Evolutionary conservation across 164 flowering plant species (phyloP).

Genomic region (Stephania yunnanensis): DNA sequence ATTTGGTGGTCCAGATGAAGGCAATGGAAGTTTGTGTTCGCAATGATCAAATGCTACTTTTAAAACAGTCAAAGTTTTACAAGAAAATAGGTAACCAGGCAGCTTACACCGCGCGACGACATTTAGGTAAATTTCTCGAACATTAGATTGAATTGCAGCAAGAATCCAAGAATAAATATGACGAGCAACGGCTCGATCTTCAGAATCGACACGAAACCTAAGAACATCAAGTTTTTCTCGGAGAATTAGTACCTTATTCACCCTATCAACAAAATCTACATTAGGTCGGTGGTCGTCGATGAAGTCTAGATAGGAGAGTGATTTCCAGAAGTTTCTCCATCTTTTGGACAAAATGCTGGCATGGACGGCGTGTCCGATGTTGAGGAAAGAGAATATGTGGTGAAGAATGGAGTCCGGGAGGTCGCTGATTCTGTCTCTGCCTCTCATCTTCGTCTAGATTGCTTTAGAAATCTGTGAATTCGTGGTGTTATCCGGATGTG

Average conservation of each 20-base stretch:
- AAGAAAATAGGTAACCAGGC: slow-evolving; percentile 5
- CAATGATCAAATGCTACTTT: background rate
- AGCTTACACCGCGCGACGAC: background rate
- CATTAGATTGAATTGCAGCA: background rate
- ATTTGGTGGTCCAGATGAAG: background rate
- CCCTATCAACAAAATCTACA: background rate
- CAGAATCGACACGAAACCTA: background rate
- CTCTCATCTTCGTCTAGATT: background rate
- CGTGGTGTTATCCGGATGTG: too few relatives aligned
- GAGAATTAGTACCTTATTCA: background rate
- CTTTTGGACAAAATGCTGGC: slow-evolving; percentile 6
- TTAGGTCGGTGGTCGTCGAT: background rate
- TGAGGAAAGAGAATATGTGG: slow-evolving; percentile 2
- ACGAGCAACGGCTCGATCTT: background rate
- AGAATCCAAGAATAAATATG: background rate
- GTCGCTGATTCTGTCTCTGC: slow-evolving; percentile 1
- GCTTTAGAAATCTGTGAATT: too few relatives aligned
- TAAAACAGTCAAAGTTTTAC: slow-evolving; percentile 4
- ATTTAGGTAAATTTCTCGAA: slow-evolving; percentile 2
- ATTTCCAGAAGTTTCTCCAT: slow-evolving; percentile 1
- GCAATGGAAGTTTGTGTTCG: background rate
- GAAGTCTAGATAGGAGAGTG: slow-evolving; percentile 5
- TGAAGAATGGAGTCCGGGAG: slow-evolving; percentile 4
- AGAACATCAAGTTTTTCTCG: background rate
- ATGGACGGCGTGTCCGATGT: slow-evolving; percentile 2